Evolutionary conservation across 768 basidiomycete species (phyloP).

Genomic region (Pleurotus sapidus): DNA sequence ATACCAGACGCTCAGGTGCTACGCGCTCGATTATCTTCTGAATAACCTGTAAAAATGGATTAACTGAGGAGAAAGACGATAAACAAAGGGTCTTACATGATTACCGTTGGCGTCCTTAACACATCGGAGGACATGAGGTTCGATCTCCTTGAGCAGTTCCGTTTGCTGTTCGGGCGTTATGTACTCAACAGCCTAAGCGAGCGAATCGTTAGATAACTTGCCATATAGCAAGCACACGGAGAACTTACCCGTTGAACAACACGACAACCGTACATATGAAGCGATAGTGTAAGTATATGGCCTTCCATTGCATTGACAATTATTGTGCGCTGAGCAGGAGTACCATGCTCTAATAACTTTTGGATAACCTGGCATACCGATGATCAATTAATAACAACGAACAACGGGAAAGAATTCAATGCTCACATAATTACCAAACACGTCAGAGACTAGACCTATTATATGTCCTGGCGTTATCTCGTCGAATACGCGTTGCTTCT

Average conservation of each 20-base stretch:
- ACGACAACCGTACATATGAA: slow-evolving; percentile 95
- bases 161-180: slow-evolving; percentile 77
- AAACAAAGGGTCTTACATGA: slow-evolving; percentile 59
- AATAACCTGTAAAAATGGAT: slow-evolving; percentile 52
- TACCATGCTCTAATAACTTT: slow-evolving; percentile 88
- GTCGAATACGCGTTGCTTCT: slow-evolving; percentile 76
- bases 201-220: slow-evolving; percentile 2
- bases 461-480: slow-evolving; percentile 82
- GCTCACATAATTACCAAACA: slow-evolving; percentile 94
- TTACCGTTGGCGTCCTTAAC: slow-evolving; percentile 93
- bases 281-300: slow-evolving; percentile 70
- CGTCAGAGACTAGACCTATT: slow-evolving; percentile 80
- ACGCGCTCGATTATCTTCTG: slow-evolving; percentile 88
- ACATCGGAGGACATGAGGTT: slow-evolving; percentile 76
- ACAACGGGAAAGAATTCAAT: neutral
- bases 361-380: slow-evolving; percentile 70
- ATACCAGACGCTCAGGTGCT: slow-evolving; percentile 69
- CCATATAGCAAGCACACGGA: neutral
- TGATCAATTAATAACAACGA: slow-evolving; percentile 1
- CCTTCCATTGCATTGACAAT: slow-evolving; percentile 76
- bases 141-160: slow-evolving; percentile 73
- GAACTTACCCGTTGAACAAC: slow-evolving; percentile 83
- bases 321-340: slow-evolving; percentile 65
- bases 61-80: neutral
- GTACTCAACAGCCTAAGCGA: slow-evolving; percentile 74